Conservation (phyloP, 371 early-diverging fungal species). For the Mortierella sp. region DNA sequence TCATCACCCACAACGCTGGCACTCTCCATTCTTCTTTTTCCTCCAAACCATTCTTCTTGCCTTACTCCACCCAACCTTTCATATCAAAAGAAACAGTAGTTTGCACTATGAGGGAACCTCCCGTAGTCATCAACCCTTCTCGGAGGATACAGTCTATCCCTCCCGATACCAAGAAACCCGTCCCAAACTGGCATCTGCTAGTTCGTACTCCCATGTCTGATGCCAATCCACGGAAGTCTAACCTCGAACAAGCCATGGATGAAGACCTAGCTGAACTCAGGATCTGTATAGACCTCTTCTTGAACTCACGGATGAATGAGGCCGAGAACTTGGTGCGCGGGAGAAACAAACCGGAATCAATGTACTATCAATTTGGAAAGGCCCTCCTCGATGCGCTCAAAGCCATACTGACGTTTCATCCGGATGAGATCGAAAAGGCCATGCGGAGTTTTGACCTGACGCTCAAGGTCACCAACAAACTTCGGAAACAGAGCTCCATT, state of each 20-base stretch:
- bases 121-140: conserved; percentile 35
- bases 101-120: background rate
- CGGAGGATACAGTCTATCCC: conserved; percentile 15
- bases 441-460: conserved; percentile 42
- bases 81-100: background rate
- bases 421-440: conserved; percentile 47
- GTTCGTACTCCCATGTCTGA: conserved; percentile 45
- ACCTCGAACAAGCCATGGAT: conserved; percentile 37
- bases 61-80: background rate
- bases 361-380: conserved; percentile 45
- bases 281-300: conserved; percentile 31
- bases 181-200: conserved; percentile 47
- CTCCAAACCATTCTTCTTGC: background rate
- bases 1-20: too few relatives aligned
- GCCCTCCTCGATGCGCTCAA: conserved; percentile 30
- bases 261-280: conserved; percentile 43
- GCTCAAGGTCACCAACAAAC: conserved; percentile 32
- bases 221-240: conserved; percentile 42
- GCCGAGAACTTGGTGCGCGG: conserved; percentile 23
- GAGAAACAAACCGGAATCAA: conserved; percentile 40
- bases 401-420: conserved; percentile 43
- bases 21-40: too few relatives aligned
- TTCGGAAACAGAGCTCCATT: conserved; percentile 27
- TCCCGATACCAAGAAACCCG: conserved; percentile 25
- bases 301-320: conserved; percentile 37